Evolutionary conservation across 495 filamentous ascomycete species (phyloP).

Genomic region (Hapsidospora chrysogenum): DNA sequence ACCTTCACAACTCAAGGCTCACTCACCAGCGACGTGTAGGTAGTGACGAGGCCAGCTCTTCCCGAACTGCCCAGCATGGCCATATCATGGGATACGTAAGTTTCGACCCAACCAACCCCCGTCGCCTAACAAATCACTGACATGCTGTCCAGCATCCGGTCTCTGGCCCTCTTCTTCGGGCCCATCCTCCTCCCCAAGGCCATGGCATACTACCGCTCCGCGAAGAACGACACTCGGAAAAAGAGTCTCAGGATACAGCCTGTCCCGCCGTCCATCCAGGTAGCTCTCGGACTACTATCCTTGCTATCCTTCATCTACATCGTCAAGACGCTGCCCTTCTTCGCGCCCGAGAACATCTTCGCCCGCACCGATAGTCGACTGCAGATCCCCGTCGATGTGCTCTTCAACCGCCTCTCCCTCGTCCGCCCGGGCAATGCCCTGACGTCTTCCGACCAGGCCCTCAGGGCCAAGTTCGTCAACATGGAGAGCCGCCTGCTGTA

Average conservation of each 20-base stretch:
- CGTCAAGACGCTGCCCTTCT: conserved; percentile 44
- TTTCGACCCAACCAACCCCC: conserved; percentile 2
- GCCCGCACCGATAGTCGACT: conserved; percentile 57
- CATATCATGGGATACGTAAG: conserved; percentile 3
- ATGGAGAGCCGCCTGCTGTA: conserved; percentile 64
- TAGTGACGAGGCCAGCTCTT: no score
- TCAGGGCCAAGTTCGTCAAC: conserved; percentile 50
- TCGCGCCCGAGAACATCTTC: conserved; percentile 74
- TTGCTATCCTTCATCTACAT: conserved; percentile 38
- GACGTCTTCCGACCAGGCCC: conserved; percentile 41
- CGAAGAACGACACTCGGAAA: conserved; percentile 27
- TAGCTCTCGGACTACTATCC: conserved; percentile 46
- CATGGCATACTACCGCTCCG: conserved; percentile 50
- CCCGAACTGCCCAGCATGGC: no score
- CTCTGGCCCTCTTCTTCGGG: conserved; percentile 68
- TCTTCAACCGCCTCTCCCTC: conserved; percentile 62
- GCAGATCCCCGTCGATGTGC: conserved; percentile 66
- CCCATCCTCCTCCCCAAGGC: conserved; percentile 66
- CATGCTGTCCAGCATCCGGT: conserved; percentile 40
- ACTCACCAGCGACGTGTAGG: no score
- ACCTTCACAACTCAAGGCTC: no score
- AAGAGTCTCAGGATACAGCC: conserved; percentile 42
- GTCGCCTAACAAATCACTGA: no score
- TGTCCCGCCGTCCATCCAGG: conserved; percentile 31
- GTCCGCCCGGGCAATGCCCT: conserved; percentile 37